Base-by-base conservation (phyloP, 495 filamentous ascomycete species). In the Aspergillus incahuasiensis region DNA sequence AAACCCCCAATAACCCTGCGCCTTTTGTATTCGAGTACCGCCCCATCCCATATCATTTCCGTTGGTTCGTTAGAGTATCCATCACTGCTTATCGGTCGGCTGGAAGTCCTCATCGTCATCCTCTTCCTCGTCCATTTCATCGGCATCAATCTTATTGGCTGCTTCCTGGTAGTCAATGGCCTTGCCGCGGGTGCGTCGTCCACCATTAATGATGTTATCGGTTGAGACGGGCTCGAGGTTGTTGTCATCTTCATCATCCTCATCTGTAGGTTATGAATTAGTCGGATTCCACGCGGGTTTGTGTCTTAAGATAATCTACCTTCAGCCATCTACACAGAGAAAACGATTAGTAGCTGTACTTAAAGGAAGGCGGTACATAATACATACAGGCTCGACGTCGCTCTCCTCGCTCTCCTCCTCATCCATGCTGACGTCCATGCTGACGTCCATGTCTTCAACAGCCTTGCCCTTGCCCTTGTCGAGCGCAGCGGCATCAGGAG, bases 221-320 rank as follows among this genome's bases (percentile, higher is more conserved):
- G 81, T 72, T 67, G 95, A 90, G 69, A 97, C 95, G 69, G 91
- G 91, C 68, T 91, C 88, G 75, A 96, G 84, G 72, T 89, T 85
- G 9, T 86, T 82, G 47, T 88, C 88, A 12, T 88, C 87, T 1
- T 87, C 82, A 9, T 83, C 87, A 2, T 87, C 82, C 11, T 83
- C 85, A 54, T 74, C 70, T 69, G 62, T 59, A 65, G 16, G 16
- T 2, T 41, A 1, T 25, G n/a, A 25, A 51, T 63, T 59, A 48
- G 42, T 20, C 39, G 52, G 21, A 11, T 5, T n/a, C 21, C 25
- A n/a, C 15, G 54, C 35, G 39, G 40, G 18, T 15, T 41, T 5
- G 15, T 21, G n/a, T n/a, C n/a, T n/a, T n/a, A n/a, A n/a, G n/a
- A n/a, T n/a, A n/a, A n/a, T n/a, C n/a, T 50, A 63, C 60, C 60